Evolutionary conservation across 75 land plant species (phyloP), one percentile per base, ranked within the genome.

Genomic region (Pinus tabuliformis): DNA sequence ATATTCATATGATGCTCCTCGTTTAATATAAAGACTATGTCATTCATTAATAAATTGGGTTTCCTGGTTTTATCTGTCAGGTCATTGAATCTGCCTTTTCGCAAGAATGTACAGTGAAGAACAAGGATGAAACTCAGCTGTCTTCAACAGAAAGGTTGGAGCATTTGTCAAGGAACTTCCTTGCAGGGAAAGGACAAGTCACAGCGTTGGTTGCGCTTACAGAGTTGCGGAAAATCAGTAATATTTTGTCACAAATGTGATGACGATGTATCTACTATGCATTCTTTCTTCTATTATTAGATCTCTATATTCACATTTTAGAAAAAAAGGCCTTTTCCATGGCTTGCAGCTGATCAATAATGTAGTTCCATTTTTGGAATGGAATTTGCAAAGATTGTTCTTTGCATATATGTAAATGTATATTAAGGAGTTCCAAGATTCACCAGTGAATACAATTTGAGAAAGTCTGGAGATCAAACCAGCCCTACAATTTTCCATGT

Each of bases 221-320:
- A 74, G 94, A 95, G 88, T 91, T 95, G 60, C 78, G 96, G 71
- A 95, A 93, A 71, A 93, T 95, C 62, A 91, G 96, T 81, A 95
- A 86, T 73, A 81, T 95, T 52, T 77, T 95, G 64, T 86, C 86
- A 21, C 96, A 95, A 58, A 91, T 93, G 98, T 93, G 79, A 93
- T 72, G 54, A 49, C 12, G 9, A 12, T 49, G 13, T 49, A 49
- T 49, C 54, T 9, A 49, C 54, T 49, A 49, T 49, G 54, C 54
- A 49, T 49, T 49, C 54, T 49, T 49, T 49, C 12, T 49, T 49
- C 54, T 49, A 49, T 45, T 45, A 26, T 45, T 49, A 49, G 9
- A 49, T 12, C 54, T 49, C 12, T 49, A 49, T 49, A 49, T 49
- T 49, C 11, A 49, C 2, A 49, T 49, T 9, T 9, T 9, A 49